Percentiles rank a stretch among this genome's conserved stretches.
Conservation (phyloP, 2,329 filamentous ascomycete species). For the Alternaria solani region DNA sequence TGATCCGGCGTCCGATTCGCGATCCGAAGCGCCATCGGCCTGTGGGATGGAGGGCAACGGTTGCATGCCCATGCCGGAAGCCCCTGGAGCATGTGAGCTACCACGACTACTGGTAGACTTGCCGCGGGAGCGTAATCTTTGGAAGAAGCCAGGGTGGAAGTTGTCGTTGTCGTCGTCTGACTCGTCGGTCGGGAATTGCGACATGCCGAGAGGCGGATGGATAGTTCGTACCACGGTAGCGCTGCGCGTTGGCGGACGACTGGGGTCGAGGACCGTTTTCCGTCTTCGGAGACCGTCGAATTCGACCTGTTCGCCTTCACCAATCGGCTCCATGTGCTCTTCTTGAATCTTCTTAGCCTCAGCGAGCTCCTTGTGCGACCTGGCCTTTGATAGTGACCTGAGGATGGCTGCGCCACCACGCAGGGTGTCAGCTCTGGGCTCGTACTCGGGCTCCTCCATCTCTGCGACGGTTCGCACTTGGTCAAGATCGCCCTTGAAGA, state of each 20-base stretch:
- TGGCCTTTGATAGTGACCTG: conserved; percentile 76
- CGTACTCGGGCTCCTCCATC: conserved; percentile 93
- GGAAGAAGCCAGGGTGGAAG: conserved; percentile 60
- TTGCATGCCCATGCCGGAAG: conserved; percentile 33
- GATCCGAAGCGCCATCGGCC: conserved; percentile 35
- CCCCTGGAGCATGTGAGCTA: conserved; percentile 22
- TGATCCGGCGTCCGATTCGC: conserved; percentile 52
- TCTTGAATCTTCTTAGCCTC: conserved; percentile 81
- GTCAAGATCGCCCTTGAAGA: conserved; percentile 91
- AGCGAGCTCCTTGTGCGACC: conserved; percentile 79
- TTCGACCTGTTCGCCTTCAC: conserved; percentile 81
- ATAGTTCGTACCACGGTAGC: conserved; percentile 57
- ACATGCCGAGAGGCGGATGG: conserved; percentile 88
- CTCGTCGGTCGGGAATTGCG: conserved; percentile 76
- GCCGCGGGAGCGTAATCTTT: conserved; percentile 45
- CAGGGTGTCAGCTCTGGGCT: conserved; percentile 95
- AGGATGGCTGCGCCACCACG: conserved; percentile 89
- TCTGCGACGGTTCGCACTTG: conserved; percentile 95
- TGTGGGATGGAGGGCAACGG: conserved; percentile 30
- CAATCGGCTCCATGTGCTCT: conserved; percentile 81
- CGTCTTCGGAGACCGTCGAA: conserved; percentile 91
- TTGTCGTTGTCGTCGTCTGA: conserved; percentile 47
- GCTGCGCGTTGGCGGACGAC: conserved; percentile 39
- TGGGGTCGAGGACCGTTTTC: conserved; percentile 63
- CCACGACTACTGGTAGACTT: conserved; percentile 43